Base-by-base conservation (phyloP, 225 moss, liverwort and hornwort genomes). In the Antitrichia curtipendula region DNA sequence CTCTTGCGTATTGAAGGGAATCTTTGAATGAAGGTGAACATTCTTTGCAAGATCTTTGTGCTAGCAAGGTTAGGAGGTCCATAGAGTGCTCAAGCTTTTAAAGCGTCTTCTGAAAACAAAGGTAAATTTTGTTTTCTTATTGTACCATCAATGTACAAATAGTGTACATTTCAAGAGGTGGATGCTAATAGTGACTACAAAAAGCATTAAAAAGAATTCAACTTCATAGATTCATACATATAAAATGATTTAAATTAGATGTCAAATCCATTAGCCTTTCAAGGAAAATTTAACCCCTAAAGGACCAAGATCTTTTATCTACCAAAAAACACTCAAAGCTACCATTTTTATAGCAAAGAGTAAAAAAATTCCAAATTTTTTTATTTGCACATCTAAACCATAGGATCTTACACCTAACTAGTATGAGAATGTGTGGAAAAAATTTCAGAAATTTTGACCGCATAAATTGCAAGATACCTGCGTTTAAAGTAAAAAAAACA, bases 91-190 rank as follows among this genome's bases (percentile, higher is more conserved):
- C 2, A 70, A 0, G 1, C 1, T 70, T 3, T 70, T 41, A 0
- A 41, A 47, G 18, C 4, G 2, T 18, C 17, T 0, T 18, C 6
- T 74, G 1, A 45, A 29, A 0, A 31, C 0, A 49, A 2, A 31
- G 4, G 31, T 32, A 49, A 7, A 74, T 74, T 73, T 47, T 31
- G 18, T 47, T 49, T 74, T 49, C 7, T 32, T 18, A 32, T 74
- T 74, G 32, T 32, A 31, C 12, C 4, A 74, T 1, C 20, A 31
- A 49, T 29, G 3, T 73, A 70, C 18, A 47, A 17, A 12, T 49
- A 19, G 19, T 74, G 1, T 31, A 25, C 18, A 47, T 28, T 72
- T 24, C 0, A 45, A 2, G 28, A 72, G 9, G 28, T 68, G 6
- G 6, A 14, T 1, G 0, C 43, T 43, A 72, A 5, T 70, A 43